Percentiles rank a stretch among this genome's conserved stretches.
phyloP scores from a whole-genome alignment of 2,329 filamentous ascomycete genomes.

The Trichoderma harzianum region DNA sequence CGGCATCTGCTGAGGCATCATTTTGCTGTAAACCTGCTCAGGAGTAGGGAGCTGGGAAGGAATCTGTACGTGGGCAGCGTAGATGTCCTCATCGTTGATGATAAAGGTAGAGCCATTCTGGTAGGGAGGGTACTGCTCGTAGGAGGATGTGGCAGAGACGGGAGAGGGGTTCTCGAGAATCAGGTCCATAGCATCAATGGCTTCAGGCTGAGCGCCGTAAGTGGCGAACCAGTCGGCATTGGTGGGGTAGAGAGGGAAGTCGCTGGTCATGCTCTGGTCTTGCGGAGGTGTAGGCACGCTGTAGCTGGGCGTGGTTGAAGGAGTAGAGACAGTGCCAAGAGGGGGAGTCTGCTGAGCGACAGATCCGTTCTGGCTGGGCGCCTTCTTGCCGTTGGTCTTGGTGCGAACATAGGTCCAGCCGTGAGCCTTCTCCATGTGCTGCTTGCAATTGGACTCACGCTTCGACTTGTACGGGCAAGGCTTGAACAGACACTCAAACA shows the following conservation, averaged over 20 bases:
- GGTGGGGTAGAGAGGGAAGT: conserved; percentile 50
- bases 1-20: conserved; percentile 40
- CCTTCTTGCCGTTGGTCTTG: conserved; percentile 80
- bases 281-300: conserved; percentile 58
- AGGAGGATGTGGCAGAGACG: conserved; percentile 33
- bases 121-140: conserved; percentile 58
- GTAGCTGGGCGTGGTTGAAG: conserved; percentile 50
- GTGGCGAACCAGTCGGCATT: conserved; percentile 44
- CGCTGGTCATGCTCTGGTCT: conserved; percentile 39
- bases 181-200: conserved; percentile 42
- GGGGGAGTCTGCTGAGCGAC: conserved; percentile 52
- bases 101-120: conserved; percentile 60
- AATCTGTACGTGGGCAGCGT: conserved; percentile 55
- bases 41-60: conserved; percentile 45
- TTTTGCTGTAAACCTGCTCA: conserved; percentile 43
- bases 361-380: conserved; percentile 43
- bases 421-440: conserved; percentile 98
- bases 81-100: conserved; percentile 60
- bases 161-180: conserved; percentile 40
- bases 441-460: conserved; percentile 94
- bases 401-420: conserved; percentile 87
- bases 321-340: conserved; percentile 60
- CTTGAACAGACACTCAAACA: conserved; percentile 79
- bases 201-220: conserved; percentile 31
- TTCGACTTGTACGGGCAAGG: conserved; percentile 93